A percentile compares a stretch with the other conserved stretches of the same genome.
Evolutionary conservation across 2,329 filamentous ascomycete genomes (phyloP).

Genomic region (Xylaria sp.): DNA sequence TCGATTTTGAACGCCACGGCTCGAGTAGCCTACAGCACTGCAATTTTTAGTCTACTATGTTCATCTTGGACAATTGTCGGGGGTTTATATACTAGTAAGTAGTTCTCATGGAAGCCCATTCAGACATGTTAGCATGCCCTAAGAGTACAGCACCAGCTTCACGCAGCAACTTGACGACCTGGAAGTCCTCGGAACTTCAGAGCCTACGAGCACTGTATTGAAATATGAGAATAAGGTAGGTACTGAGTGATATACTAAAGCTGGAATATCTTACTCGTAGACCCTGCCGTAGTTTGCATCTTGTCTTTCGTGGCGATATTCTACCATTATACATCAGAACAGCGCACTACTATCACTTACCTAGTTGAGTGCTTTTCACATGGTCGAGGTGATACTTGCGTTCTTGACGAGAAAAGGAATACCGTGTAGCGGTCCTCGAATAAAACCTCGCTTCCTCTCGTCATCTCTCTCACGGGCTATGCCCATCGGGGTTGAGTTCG

Average conservation of each 20-base stretch:
- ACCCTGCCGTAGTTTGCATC: slow-evolving; percentile 80
- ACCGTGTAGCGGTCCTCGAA: slow-evolving; percentile 76
- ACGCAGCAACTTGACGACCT: slow-evolving; percentile 72
- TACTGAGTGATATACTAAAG: neutral
- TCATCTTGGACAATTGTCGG: neutral
- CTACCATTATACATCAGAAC: slow-evolving; percentile 19
- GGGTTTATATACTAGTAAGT: slow-evolving; percentile 62
- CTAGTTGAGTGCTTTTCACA: neutral
- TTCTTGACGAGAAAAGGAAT: slow-evolving; percentile 83
- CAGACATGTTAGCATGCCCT: slow-evolving; percentile 76
- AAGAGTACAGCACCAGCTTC: slow-evolving; percentile 65
- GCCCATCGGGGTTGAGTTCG: slow-evolving; percentile 73
- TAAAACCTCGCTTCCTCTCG: slow-evolving; percentile 66
- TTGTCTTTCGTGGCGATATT: slow-evolving; percentile 75
- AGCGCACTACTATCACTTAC: neutral
- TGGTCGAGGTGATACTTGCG: slow-evolving; percentile 19
- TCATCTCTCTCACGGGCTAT: slow-evolving; percentile 71
- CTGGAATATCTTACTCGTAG: slow-evolving; percentile 17
- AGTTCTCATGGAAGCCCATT: slow-evolving; percentile 79
- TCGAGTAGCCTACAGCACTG: slow-evolving; percentile 72
- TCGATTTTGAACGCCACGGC: slow-evolving; percentile 70
- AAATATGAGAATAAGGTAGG: slow-evolving; percentile 4
- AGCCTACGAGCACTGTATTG: slow-evolving; percentile 73
- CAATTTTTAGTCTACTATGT: neutral
- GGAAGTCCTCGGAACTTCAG: slow-evolving; percentile 73